A percentile compares a stretch with the other conserved stretches of the same genome.
phyloP scores from a whole-genome alignment of 2,329 filamentous ascomycete genomes.

The Aspergillus intermedius region DNA sequence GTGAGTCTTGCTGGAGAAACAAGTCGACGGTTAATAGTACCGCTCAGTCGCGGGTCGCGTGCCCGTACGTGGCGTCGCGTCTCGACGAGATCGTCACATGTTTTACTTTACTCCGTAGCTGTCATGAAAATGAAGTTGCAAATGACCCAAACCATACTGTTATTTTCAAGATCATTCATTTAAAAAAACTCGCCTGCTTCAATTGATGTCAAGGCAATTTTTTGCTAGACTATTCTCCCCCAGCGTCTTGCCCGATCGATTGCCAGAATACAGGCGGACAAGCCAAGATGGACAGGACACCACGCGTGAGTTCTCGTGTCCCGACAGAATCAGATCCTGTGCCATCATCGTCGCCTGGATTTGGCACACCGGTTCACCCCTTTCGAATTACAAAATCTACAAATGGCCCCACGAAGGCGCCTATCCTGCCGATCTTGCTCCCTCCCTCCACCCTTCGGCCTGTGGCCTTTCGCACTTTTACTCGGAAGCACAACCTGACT shows the following conservation, averaged over 20 bases:
- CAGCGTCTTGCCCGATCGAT: neutral
- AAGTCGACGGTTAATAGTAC: neutral
- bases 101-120: neutral
- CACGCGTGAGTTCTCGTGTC: slow-evolving; percentile 9
- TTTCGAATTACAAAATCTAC: slow-evolving; percentile 43
- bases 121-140: neutral
- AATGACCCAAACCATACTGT: neutral
- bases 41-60: slow-evolving; percentile 10
- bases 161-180: too few species aligned
- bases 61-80: slow-evolving; percentile 11
- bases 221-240: neutral
- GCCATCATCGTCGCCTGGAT: slow-evolving; percentile 83
- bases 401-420: slow-evolving; percentile 48
- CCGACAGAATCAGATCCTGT: slow-evolving; percentile 50
- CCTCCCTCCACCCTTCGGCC: slow-evolving; percentile 81
- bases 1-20: slow-evolving; percentile 3
- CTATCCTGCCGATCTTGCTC: slow-evolving; percentile 80
- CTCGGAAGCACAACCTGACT: slow-evolving; percentile 93
- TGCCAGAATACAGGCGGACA: neutral
- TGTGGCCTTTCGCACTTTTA: slow-evolving; percentile 89
- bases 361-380: slow-evolving; percentile 78
- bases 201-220: neutral
- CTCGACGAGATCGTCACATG: neutral
- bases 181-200: neutral
- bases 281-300: slow-evolving; percentile 18